Evolutionary conservation across 768 basidiomycete genomes (phyloP), one percentile per base, ranked within the genome.

Genomic region (Nidularia sp.): DNA sequence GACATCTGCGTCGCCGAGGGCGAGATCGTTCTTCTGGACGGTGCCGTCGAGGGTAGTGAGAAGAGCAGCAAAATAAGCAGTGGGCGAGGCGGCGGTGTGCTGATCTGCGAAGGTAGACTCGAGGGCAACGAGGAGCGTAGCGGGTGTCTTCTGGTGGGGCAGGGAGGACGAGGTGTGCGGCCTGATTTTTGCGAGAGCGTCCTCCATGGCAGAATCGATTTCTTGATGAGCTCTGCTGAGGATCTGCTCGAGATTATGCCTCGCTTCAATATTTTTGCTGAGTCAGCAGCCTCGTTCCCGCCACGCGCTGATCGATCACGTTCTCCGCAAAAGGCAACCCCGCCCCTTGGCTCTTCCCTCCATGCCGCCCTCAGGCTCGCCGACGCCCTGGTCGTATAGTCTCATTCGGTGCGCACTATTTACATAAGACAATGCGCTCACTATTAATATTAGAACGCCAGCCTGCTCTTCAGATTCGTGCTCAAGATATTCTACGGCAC

Each of bases 61-160:
- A 53, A 96, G 76, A 2, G 90, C 87, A n/a, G 93, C 91, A 69
- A 95, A 97, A 73, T 98, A 98, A 32, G 97, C 96, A 1, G 93
- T 93, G 5, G 95, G 78, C 6, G 88, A 78, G 39, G 72, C 69
- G 49, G 87, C 84, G 6, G 85, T 76, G 55, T 72, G 73, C 60
- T 87, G 85, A 60, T 91, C 88, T 58, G 77, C 71, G 58, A 86
- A 80, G 39, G 86, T 91, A 12, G 84, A 78, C 69, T 98, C 96
- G 58, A 98, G 75, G 2, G 93, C 95, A 52, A 78, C 70, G 43
- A 98, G 79, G 22, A 98, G 81, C 45, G 80, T 83, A 29, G 95
- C 96, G 4, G 94, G 93, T 52, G 87, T 80, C 66, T 91, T 91
- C 72, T 98, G 94, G 62, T 96, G 90, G 1, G 84, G 66, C n/a